A percentile compares a stretch with the other conserved stretches of the same genome.
phyloP scores from a whole-genome alignment of 108 stramenopile species.

The Epithemia pelagica region DNA sequence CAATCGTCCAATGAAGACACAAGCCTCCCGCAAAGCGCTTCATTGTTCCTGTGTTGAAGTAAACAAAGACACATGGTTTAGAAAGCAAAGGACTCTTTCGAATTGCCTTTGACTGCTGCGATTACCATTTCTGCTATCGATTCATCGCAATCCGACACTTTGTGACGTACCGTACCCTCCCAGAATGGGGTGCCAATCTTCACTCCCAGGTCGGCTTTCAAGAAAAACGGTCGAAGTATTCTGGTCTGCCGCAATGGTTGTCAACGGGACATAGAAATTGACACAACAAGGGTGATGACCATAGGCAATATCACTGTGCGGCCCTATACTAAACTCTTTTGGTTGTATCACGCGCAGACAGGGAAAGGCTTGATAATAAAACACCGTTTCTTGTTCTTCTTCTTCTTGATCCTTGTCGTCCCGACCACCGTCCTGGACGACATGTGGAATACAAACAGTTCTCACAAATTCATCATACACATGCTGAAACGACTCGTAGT shows the following conservation, averaged over 20 bases:
- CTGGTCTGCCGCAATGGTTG: slow-evolving; percentile 22
- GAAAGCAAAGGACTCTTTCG: too few species aligned
- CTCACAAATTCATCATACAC: slow-evolving; percentile 47
- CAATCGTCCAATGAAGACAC: slow-evolving; percentile 55
- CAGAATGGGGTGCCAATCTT: slow-evolving; percentile 59
- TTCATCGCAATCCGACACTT: too few species aligned
- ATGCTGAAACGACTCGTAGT: slow-evolving; percentile 25
- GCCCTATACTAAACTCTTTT: slow-evolving; percentile 64
- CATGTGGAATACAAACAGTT: slow-evolving; percentile 34
- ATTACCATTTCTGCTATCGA: too few species aligned
- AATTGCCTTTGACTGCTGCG: too few species aligned
- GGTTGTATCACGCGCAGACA: slow-evolving; percentile 57
- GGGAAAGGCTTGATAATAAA: slow-evolving; percentile 70
- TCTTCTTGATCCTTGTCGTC: background rate
- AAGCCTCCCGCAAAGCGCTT: slow-evolving; percentile 58
- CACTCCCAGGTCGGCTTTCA: slow-evolving; percentile 40
- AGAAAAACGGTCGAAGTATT: slow-evolving; percentile 39
- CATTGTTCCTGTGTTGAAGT: slow-evolving; percentile 13
- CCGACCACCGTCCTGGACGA: slow-evolving; percentile 6
- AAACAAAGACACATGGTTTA: too few species aligned
- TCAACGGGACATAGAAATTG: slow-evolving; percentile 56
- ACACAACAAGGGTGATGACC: slow-evolving; percentile 62
- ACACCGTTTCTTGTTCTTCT: slow-evolving; percentile 7
- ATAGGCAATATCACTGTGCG: slow-evolving; percentile 57
- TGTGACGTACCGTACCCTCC: slow-evolving; percentile 23